Evolutionary conservation across 2,329 filamentous ascomycete species (phyloP), one percentile per base, ranked within the genome.

Genomic region (Paraphaeosphaeria minitans): DNA sequence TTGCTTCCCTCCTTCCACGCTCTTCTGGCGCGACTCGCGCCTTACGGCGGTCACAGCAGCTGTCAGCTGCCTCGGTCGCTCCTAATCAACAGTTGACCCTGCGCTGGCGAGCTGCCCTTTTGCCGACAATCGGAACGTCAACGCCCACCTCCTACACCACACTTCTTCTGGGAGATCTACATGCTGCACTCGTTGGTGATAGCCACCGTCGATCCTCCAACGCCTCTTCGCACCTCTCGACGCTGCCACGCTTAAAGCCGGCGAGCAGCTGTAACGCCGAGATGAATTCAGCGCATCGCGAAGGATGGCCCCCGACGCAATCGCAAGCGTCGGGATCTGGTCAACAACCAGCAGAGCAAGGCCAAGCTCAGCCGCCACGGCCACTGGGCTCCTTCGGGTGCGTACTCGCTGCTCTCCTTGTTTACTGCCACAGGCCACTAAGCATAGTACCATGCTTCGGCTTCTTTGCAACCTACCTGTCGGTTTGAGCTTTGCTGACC

Each of bases 321-420:
- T 76, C 79, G 55, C 71, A 78, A 48, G 71, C 72, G 56, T 78
- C 83, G 33, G 83, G 84, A 57, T 75, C 82, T 46, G 79, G 80
- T 6, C 78, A 81, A 51, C 78, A 77, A 55, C 74, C 75, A 69
- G 66, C 71, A 57, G 74, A 77, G 27, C 72, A 75, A 59, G 63
- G 51, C 39, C 74, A 73, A 61, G 67, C 65, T 33, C 75, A 76
- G 58, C 62, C 66, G 24, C 65, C 72, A 53, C 73, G 75, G 39
- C 66, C 75, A 24, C 62, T 77, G 42, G 74, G 73, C 50, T 58
- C 70, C 29, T 78, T 74, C 63, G 74, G 73, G 76, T 78, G 61
- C 43, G 75, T 71, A 46, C 21, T 60, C 54, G 27, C 51, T 52
- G n/a, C 41, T 41, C 27, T 46, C 29, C 42, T 27, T 43, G 46